Evolutionary conservation across 2,329 filamentous ascomycete species (phyloP), one percentile per base, ranked within the genome.

Genomic region (Ophiostoma populinum): DNA sequence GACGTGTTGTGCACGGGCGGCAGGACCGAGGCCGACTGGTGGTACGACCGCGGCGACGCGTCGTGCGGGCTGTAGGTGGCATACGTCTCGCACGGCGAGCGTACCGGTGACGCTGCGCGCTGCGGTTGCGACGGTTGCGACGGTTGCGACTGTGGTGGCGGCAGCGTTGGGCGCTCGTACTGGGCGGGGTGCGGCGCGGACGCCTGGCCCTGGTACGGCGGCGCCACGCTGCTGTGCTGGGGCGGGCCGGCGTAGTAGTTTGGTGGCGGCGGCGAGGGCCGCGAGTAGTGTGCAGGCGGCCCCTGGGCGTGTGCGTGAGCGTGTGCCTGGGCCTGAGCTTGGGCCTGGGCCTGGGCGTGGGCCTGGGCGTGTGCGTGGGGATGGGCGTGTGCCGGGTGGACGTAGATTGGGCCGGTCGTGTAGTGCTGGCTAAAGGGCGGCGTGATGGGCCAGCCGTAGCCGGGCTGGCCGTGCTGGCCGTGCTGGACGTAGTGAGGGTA

Each of bases 401-500:
- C n/a, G n/a, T n/a, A n/a, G n/a, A n/a, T n/a, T n/a, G 47, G 46
- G 40, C 34, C 42, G 6, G 52, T 50, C 43, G 63, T 61, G 42
- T 67, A 63, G 40, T 52, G 53, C 43, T 61, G 63, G 43, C 51
- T 53, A 43, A 62, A 70, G 0, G 66, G 66, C 31, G 67, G 66
- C 16, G 66, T 70, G 6, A 61, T 59, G 6, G 63, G 67, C 67
- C 65, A 72, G 12, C 51, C 55, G 45, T 68, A 67, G 24, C 56
- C 56, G 28, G 52, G 52, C 36, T 62, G 55, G 11, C 52, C n/a
- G n/a, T n/a, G n/a, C n/a, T 68, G 67, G 24, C 56, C 56, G 28
- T 52, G 52, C 36, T 62, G 55, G 11, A 52, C 49, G 40, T 63
- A 63, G 6, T 45, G 39, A 38, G 40, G 46, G 42, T 43, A 47